Evolutionary conservation across 1,284 basidiomycete genomes (phyloP).

Genomic region (Ceratobasidium sp.): DNA sequence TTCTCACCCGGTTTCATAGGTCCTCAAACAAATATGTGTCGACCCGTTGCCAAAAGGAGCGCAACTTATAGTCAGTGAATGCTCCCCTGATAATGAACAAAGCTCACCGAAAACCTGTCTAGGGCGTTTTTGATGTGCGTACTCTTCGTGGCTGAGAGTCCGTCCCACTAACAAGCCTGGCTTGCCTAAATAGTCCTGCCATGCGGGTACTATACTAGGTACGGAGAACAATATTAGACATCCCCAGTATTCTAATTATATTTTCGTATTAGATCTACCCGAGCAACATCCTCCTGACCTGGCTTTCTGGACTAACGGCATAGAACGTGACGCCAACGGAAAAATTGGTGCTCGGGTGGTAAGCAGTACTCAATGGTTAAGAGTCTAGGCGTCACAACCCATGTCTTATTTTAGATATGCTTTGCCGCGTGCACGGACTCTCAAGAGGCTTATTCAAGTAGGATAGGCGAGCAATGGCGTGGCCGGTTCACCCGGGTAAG

Average conservation of each 20-base stretch:
- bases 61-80: conserved; percentile 20
- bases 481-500: conserved; percentile 25
- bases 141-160: neutral
- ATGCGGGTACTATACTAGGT: conserved; percentile 32
- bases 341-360: neutral
- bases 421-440: conserved; percentile 18
- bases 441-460: conserved; percentile 2
- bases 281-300: conserved; percentile 7
- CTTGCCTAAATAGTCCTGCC: conserved; percentile 12
- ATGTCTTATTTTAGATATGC: conserved; percentile 5
- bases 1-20: conserved; percentile 10
- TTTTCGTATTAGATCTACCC: conserved; percentile 14
- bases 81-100: neutral
- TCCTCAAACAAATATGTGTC: neutral
- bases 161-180: neutral
- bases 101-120: neutral
- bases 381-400: neutral
- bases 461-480: neutral
- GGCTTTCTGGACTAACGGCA: too few species aligned
- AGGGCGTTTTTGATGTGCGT: conserved; percentile 35
- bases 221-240: neutral
- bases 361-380: neutral
- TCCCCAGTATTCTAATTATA: neutral
- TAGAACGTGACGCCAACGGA: too few species aligned
- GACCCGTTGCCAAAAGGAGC: conserved; percentile 9